phyloP scores from a whole-genome alignment of 208 protist genomes.

The Wallacemonas rigidus region DNA sequence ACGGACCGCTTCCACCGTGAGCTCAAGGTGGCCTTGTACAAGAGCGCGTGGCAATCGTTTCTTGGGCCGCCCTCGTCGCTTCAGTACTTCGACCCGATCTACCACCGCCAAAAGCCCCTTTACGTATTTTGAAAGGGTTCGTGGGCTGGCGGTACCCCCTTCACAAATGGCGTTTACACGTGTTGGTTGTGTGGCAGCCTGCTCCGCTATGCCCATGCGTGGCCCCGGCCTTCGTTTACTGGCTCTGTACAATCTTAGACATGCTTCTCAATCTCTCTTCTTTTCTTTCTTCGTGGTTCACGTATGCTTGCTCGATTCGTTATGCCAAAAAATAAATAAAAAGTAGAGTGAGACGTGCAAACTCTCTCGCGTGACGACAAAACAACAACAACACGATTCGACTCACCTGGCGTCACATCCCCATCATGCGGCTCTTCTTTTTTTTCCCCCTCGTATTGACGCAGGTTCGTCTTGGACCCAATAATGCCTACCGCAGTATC shows the following conservation, averaged over 20 bases:
- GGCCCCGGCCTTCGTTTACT: too few relatives aligned
- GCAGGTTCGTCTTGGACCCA: too few relatives aligned
- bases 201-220: too few relatives aligned
- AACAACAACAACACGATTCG: not conserved
- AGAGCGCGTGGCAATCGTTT: slow-evolving; percentile 52
- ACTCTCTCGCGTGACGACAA: too few relatives aligned
- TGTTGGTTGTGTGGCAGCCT: too few relatives aligned
- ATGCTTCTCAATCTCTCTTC: slow-evolving; percentile 10
- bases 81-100: slow-evolving; percentile 30
- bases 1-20: slow-evolving; percentile 39
- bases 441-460: not conserved
- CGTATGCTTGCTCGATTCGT: too few relatives aligned
- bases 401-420: not conserved
- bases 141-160: too few relatives aligned
- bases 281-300: not conserved
- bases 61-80: slow-evolving; percentile 47
- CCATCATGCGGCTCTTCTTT: not conserved
- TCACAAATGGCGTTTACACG: too few relatives aligned
- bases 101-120: slow-evolving; percentile 16
- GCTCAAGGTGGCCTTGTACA: slow-evolving; percentile 25
- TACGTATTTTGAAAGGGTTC: slow-evolving; percentile 13
- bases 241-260: too few relatives aligned
- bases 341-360: too few relatives aligned
- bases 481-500: too few relatives aligned
- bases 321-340: too few relatives aligned